Conservation (phyloP, 306 rosid genomes). For the Amphicarpaea edgeworthii region DNA sequence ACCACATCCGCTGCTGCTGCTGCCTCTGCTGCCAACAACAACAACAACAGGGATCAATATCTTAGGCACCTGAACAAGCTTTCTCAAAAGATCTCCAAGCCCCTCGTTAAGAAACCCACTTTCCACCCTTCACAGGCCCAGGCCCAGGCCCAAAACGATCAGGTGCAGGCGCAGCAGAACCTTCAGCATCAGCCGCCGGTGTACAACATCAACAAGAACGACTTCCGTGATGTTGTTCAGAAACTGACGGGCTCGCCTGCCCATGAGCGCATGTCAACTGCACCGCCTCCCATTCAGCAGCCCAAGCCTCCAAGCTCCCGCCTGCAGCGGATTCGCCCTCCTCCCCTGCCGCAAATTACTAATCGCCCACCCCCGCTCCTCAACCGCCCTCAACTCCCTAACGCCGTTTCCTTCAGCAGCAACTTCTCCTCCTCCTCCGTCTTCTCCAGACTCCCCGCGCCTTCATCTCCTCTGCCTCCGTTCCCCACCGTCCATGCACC, state of each 20-base stretch:
- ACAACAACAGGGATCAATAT: slow-evolving; percentile 52
- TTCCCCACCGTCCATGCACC: slow-evolving; percentile 85
- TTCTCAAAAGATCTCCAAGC: slow-evolving; percentile 95
- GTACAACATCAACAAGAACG: slow-evolving; percentile 95
- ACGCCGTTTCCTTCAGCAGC: slow-evolving; percentile 32
- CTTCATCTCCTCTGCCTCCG: slow-evolving; percentile 91
- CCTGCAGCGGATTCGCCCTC: slow-evolving; percentile 94
- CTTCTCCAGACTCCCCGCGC: slow-evolving; percentile 63
- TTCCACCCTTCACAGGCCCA: slow-evolving; percentile 49
- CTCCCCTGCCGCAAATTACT: slow-evolving; percentile 77
- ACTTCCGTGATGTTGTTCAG: slow-evolving; percentile 94
- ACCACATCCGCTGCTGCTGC: neutral
- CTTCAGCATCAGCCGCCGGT: slow-evolving; percentile 95
- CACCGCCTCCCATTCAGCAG: slow-evolving; percentile 80
- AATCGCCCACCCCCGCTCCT: slow-evolving; percentile 70
- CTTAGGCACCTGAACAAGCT: slow-evolving; percentile 87
- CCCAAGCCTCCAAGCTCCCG: slow-evolving; percentile 90
- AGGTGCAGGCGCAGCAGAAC: slow-evolving; percentile 43
- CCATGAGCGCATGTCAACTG: slow-evolving; percentile 77
- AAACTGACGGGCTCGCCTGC: slow-evolving; percentile 97
- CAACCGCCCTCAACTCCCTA: slow-evolving; percentile 46
- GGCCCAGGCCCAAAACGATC: slow-evolving; percentile 24
- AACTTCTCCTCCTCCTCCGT: too few relatives aligned
- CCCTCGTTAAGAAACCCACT: slow-evolving; percentile 56
- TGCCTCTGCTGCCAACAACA: neutral